These are phyloP conservation scores for Papiliotrema laurentii DNA, from an alignment of 1,284 basidiomycete species.

Conservation along the genomic window DNA sequence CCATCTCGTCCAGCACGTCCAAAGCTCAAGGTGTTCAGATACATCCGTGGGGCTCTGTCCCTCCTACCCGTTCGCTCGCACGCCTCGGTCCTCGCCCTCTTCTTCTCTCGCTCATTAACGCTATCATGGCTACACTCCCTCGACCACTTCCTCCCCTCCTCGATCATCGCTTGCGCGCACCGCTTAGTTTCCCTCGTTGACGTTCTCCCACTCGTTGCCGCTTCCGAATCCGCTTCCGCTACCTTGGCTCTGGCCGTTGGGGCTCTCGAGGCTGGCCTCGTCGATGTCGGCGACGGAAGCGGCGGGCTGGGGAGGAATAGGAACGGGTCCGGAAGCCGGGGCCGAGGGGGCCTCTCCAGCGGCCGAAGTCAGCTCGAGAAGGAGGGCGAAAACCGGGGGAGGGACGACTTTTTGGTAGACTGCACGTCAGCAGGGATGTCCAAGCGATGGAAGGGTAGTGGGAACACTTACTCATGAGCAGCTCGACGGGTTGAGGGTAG, in stretches of 20 bases:
- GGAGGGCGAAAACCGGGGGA: constrained; percentile 77
- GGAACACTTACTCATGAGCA: constrained; percentile 60
- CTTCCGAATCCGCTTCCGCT: constrained; percentile 18
- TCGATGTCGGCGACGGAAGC: constrained; percentile 29
- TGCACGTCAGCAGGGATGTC: constrained; percentile 23
- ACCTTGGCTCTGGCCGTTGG: constrained; percentile 14
- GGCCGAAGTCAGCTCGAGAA: constrained; percentile 67
- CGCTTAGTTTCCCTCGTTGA: constrained; percentile 16
- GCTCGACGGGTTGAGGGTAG: constrained; percentile 87
- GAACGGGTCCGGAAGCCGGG: constrained; percentile 3
- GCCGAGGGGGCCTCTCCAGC: constrained; percentile 7
- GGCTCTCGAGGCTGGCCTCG: constrained; percentile 16
- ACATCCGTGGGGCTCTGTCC: no score
- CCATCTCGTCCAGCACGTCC: no score
- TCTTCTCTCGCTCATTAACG: not conserved
- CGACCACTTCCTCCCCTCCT: not conserved
- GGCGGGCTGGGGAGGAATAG: constrained; percentile 6
- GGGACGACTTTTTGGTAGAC: constrained; percentile 90
- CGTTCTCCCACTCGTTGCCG: constrained; percentile 28
- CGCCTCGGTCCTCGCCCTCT: not conserved
- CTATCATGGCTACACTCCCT: not conserved
- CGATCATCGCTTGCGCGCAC: constrained; percentile 4
- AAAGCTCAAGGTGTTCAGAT: no score
- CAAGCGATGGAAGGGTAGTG: not conserved
- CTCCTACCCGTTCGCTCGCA: no score